Percentiles rank a stretch among this genome's conserved stretches.
phyloP scores from a whole-genome alignment of 208 protist genomes.

The Wallacemonas sp. region DNA sequence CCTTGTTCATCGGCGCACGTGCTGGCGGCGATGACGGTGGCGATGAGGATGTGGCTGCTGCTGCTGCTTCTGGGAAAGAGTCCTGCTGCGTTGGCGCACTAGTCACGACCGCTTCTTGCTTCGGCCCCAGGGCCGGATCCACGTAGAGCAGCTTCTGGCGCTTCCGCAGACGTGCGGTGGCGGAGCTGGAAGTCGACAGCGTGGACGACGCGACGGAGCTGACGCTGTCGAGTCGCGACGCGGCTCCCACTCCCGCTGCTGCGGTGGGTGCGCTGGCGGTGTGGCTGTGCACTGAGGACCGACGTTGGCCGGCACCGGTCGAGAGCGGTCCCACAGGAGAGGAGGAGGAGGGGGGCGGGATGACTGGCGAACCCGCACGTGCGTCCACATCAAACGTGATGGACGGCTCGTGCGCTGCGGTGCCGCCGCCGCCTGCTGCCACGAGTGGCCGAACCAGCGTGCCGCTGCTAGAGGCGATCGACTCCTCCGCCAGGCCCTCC shows the following conservation, averaged over 20 bases:
- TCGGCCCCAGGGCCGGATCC: background rate
- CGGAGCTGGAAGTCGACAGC: background rate
- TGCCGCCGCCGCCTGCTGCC: background rate
- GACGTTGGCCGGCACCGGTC: too few species aligned
- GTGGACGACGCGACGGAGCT: slow-evolving; percentile 12
- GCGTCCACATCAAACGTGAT: too few species aligned
- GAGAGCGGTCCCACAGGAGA: too few species aligned
- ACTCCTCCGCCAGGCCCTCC: slow-evolving; percentile 4
- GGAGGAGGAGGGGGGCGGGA: too few species aligned
- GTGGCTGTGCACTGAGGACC: background rate
- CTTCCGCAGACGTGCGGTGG: slow-evolving; percentile 6
- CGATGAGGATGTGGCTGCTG: background rate
- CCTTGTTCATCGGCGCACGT: too few species aligned
- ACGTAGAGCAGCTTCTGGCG: slow-evolving; percentile 8
- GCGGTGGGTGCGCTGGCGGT: background rate
- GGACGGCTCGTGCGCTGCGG: background rate
- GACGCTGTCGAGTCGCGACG: background rate
- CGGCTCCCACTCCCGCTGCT: background rate
- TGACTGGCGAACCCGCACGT: too few species aligned
- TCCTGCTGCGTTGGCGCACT: too few species aligned
- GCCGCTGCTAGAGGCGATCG: background rate
- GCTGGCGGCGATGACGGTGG: background rate
- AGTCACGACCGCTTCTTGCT: background rate
- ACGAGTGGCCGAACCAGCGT: background rate
- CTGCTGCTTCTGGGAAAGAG: background rate